phyloP scores from a whole-genome alignment of 2,329 filamentous ascomycete species.

The Trichoderma koningii region DNA sequence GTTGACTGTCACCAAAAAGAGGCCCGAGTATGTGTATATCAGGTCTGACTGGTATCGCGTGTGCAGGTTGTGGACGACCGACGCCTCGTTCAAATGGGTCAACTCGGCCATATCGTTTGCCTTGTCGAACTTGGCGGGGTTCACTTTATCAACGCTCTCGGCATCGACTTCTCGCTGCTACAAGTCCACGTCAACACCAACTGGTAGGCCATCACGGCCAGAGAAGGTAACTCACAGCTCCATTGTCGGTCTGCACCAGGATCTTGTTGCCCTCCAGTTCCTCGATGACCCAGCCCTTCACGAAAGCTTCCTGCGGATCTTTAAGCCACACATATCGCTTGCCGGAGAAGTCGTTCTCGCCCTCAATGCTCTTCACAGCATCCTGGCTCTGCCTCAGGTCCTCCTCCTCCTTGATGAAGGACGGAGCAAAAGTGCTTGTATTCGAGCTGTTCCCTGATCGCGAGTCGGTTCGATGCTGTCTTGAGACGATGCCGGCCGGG shows the following conservation, averaged over 20 bases:
- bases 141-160: conserved; percentile 96
- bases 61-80: conserved; percentile 94
- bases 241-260: conserved; percentile 91
- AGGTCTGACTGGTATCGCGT: conserved; percentile 94
- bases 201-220: too few species aligned
- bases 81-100: conserved; percentile 96
- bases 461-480: conserved; percentile 60
- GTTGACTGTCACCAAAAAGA: conserved; percentile 96
- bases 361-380: conserved; percentile 75
- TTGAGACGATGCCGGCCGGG: conserved; percentile 41
- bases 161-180: conserved; percentile 84
- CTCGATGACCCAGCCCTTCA: conserved; percentile 89
- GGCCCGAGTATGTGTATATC: conserved; percentile 96
- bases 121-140: conserved; percentile 99
- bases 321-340: conserved; percentile 98
- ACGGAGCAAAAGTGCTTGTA: conserved; percentile 88
- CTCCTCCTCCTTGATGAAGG: conserved; percentile 91
- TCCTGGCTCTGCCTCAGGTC: conserved; percentile 64
- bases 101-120: conserved; percentile 99
- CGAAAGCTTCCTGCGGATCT: conserved; percentile 82
- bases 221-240: conserved; percentile 61
- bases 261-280: conserved; percentile 70
- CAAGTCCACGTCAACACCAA: conserved; percentile 31
- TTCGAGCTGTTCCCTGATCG: conserved; percentile 59
- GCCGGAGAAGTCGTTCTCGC: conserved; percentile 97